Evolutionary conservation across 2,329 filamentous ascomycete species (phyloP), one percentile per base, ranked within the genome.

Genomic region (Pyrenochaeta sp.): DNA sequence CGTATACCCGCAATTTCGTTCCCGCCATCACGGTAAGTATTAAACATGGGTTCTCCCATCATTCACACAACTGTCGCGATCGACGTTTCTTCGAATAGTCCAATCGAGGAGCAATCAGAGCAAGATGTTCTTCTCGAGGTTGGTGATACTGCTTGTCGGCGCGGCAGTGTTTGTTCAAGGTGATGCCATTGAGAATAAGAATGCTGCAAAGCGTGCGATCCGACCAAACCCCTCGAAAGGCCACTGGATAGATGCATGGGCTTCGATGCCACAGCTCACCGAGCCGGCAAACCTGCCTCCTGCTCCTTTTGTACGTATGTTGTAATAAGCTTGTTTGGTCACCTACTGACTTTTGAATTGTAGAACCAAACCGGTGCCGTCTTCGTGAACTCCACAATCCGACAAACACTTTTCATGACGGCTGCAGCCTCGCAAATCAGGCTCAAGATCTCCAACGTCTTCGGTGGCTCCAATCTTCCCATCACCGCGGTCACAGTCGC

Each of bases 221-320:
- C 58, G 54, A 48, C 67, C 68, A 36, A 74, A 72, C 36, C 72
- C 72, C 25, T 56, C 65, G 9, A 67, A 72, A 59, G 73, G 80
- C 46, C 83, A 85, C 60, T 90, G 87, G 87, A 81, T 88, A 13
- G 83, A 85, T 61, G 86, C 84, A 1, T 90, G 88, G 88, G 84
- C 85, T 0, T 81, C 86, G 2, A 90, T 90, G 87, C 87, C 87
- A 0, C 87, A 90, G 69, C 76, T 88, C 40, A 86, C 86, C 1
- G 88, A 90, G 67, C 83, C 81, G 9, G 79, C 76, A 46, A 90
- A 90, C 62, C 79, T 90, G 22, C 88, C 88, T 9, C 84, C 84
- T 0, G 72, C 82, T 2, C 85, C 86, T 42, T 90, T 87, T 68
- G 72, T 74, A 68, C 39, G 67, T 30, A 28, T 19, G 5, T 13